Evolutionary conservation across 2,329 filamentous ascomycete species (phyloP).

Genomic region (Bipolaris cookei): DNA sequence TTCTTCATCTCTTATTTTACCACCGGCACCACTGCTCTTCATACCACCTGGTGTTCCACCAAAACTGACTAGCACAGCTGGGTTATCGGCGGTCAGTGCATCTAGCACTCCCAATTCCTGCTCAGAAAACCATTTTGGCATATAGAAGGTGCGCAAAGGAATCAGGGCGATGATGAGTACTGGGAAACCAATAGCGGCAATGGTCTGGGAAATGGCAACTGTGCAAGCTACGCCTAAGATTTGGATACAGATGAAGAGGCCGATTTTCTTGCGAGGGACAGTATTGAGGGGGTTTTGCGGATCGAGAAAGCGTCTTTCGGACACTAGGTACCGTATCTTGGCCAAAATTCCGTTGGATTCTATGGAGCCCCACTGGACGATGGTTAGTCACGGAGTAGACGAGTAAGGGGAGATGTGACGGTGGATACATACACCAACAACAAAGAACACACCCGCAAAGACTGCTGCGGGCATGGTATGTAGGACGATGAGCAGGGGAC

Average conservation of each 20-base stretch:
- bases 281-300: conserved; percentile 54
- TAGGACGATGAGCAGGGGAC: conserved; percentile 57
- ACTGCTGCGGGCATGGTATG: conserved; percentile 60
- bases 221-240: conserved; percentile 56
- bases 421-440: conserved; percentile 55
- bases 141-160: conserved; percentile 57
- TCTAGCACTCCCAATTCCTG: conserved; percentile 59
- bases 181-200: conserved; percentile 64
- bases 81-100: conserved; percentile 59
- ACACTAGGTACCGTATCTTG: conserved; percentile 57
- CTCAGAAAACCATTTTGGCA: conserved; percentile 58
- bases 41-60: conserved; percentile 53
- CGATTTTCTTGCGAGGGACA: conserved; percentile 54
- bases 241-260: conserved; percentile 58
- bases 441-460: conserved; percentile 62
- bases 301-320: conserved; percentile 56
- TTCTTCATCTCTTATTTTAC: conserved; percentile 21
- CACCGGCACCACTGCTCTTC: conserved; percentile 21
- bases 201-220: conserved; percentile 63
- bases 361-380: conserved; percentile 50
- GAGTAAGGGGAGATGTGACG: not conserved
- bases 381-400: not conserved
- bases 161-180: conserved; percentile 63
- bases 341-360: conserved; percentile 58
- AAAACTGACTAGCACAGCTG: conserved; percentile 59